phyloP scores from a whole-genome alignment of 1,139 yeast genomes.

The Pichia inconspicua region DNA sequence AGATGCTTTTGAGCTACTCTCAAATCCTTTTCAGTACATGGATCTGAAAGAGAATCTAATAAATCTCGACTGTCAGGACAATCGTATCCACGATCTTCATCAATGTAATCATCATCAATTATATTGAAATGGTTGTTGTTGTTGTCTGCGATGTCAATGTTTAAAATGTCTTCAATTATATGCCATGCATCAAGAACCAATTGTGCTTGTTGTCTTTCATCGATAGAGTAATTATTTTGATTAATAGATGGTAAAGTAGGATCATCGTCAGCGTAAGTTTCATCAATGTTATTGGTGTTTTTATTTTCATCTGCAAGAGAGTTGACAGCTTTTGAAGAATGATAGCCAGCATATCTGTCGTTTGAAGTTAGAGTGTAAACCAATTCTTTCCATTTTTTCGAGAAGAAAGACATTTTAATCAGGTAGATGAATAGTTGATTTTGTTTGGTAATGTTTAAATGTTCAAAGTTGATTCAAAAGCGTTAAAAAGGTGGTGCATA shows the following conservation, averaged over 20 bases:
- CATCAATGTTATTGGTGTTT: neutral
- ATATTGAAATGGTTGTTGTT: conserved; percentile 1
- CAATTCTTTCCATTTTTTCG: conserved; percentile 39
- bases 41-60: conserved; percentile 37
- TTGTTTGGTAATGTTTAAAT: neutral
- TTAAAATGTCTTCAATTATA: conserved; percentile 11
- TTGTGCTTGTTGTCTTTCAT: conserved; percentile 14
- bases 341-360: conserved; percentile 64
- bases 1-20: conserved; percentile 59
- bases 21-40: conserved; percentile 58
- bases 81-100: conserved; percentile 7
- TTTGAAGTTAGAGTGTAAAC: conserved; percentile 58
- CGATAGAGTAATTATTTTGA: conserved; percentile 4
- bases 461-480: too few relatives aligned
- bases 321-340: conserved; percentile 31
- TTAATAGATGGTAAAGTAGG: neutral
- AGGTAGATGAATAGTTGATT: neutral
- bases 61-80: conserved; percentile 18
- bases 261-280: neutral
- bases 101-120: conserved; percentile 1
- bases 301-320: conserved; percentile 4
- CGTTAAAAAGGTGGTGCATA: too few relatives aligned
- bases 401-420: conserved; percentile 11
- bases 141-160: conserved; percentile 3
- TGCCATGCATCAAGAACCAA: conserved; percentile 13